Conservation (phyloP, 225 moss, liverwort and hornwort genomes). For the Takakia lepidozioides region DNA sequence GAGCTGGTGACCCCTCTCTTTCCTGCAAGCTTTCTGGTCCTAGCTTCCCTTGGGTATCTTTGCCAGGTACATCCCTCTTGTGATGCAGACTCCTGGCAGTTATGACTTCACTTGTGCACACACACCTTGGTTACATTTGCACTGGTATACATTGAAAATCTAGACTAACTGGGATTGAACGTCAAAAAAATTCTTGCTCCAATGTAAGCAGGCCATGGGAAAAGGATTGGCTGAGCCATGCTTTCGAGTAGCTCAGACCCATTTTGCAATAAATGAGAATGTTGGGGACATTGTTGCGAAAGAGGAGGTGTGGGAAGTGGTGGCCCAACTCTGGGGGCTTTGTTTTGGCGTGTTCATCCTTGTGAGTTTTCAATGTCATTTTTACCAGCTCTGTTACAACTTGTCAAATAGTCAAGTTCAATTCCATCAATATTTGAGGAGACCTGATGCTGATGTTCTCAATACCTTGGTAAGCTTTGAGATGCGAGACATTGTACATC, state of each 20-base stretch:
- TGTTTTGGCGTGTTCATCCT: background rate
- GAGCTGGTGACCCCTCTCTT: too few species aligned
- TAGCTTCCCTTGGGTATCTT: too few species aligned
- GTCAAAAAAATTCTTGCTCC: too few species aligned
- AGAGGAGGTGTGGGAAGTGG: conserved; percentile 1
- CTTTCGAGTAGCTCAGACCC: too few species aligned
- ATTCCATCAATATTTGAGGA: background rate
- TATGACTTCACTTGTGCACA: too few species aligned
- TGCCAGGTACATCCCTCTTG: too few species aligned
- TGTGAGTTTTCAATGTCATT: background rate
- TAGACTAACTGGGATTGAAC: too few species aligned
- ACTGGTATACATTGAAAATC: too few species aligned
- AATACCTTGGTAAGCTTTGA: background rate
- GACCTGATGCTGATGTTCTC: background rate
- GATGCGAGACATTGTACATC: background rate
- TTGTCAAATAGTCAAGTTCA: background rate
- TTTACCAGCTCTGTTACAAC: background rate
- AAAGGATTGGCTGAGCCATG: too few species aligned
- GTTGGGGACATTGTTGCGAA: background rate
- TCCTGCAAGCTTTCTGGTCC: too few species aligned
- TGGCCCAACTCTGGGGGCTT: background rate
- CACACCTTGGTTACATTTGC: too few species aligned
- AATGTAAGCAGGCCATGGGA: background rate
- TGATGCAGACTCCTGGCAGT: too few species aligned
- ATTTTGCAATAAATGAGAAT: background rate